These are phyloP conservation scores for Pythium angustatum DNA, from an alignment of 352 stramenopile species.

Conservation along the genomic window DNA sequence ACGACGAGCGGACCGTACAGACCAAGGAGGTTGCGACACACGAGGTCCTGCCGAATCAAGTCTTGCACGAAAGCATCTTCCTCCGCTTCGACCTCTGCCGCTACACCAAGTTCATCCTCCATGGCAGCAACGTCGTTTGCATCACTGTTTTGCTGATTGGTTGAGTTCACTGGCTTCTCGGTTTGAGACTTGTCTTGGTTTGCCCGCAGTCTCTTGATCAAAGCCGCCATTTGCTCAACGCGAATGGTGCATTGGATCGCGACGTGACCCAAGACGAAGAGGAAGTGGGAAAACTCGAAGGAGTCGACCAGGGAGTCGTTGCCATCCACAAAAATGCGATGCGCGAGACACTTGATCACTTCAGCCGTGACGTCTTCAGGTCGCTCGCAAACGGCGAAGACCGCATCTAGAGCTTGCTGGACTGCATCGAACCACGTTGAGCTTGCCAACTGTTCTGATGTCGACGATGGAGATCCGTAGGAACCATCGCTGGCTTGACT, in stretches of 20 bases:
- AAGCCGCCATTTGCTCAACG: conserved; percentile 89
- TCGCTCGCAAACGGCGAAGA: conserved; percentile 90
- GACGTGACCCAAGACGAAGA: conserved; percentile 95
- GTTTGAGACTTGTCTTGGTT: conserved; percentile 79
- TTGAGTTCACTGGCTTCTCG: conserved; percentile 26
- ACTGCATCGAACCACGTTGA: conserved; percentile 91
- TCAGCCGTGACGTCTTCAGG: conserved; percentile 84
- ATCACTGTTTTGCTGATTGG: conserved; percentile 26
- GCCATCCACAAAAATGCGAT: conserved; percentile 63
- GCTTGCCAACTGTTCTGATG: conserved; percentile 18
- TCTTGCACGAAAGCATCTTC: conserved; percentile 93
- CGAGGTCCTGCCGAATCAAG: conserved; percentile 91
- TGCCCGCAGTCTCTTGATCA: conserved; percentile 81
- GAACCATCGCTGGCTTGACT: conserved; percentile 49
- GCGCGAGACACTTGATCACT: conserved; percentile 67
- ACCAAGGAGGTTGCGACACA: conserved; percentile 91
- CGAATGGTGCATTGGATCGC: conserved; percentile 95
- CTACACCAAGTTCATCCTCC: conserved; percentile 92
- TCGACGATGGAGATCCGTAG: conserved; percentile 18
- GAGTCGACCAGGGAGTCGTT: conserved; percentile 61
- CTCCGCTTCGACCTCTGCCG: conserved; percentile 86
- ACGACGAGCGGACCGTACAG: conserved; percentile 91
- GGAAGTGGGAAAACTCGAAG: conserved; percentile 89
- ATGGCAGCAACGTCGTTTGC: conserved; percentile 81
- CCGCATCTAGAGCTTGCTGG: conserved; percentile 91